These are phyloP conservation scores for Leucosporidium yakuticum DNA, from an alignment of 768 basidiomycete genomes.

Conservation along the genomic window DNA sequence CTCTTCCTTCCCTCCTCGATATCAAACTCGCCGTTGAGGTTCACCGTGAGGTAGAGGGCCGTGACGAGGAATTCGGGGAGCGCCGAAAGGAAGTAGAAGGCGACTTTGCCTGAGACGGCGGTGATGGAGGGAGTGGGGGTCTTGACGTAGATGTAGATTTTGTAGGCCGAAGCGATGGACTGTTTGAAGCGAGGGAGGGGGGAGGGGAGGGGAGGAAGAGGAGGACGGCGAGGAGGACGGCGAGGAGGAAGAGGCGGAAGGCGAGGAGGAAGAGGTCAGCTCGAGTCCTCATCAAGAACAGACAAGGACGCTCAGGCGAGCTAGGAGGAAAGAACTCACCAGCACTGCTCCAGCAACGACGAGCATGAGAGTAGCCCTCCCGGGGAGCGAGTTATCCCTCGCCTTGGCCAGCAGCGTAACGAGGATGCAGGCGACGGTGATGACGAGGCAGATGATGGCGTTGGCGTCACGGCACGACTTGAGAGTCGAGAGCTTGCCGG, in stretches of 20 bases:
- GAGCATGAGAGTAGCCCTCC: background rate
- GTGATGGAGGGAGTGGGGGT: background rate
- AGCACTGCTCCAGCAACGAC: background rate
- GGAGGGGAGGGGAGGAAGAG: background rate
- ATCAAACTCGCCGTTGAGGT: slow-evolving; percentile 1
- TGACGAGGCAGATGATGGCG: slow-evolving; percentile 5
- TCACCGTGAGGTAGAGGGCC: background rate
- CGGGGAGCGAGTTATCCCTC: background rate
- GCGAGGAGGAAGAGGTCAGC: too few species aligned
- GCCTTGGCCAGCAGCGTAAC: background rate
- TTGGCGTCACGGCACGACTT: background rate
- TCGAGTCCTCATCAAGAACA: too few species aligned
- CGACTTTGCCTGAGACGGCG: background rate
- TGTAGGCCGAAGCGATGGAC: background rate
- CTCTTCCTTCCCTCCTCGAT: background rate
- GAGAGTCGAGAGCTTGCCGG: background rate
- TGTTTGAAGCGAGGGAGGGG: background rate
- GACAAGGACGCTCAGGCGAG: too few species aligned
- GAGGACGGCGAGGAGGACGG: background rate
- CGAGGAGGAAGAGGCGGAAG: background rate
- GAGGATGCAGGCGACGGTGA: background rate
- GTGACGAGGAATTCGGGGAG: slow-evolving; percentile 1
- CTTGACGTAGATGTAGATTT: background rate
- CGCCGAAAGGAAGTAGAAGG: slow-evolving; percentile 9
- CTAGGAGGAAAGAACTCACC: too few species aligned